Evolutionary conservation across 768 basidiomycete species (phyloP), one percentile per base, ranked within the genome.

Genomic region (Boletus subcaerulescens): DNA sequence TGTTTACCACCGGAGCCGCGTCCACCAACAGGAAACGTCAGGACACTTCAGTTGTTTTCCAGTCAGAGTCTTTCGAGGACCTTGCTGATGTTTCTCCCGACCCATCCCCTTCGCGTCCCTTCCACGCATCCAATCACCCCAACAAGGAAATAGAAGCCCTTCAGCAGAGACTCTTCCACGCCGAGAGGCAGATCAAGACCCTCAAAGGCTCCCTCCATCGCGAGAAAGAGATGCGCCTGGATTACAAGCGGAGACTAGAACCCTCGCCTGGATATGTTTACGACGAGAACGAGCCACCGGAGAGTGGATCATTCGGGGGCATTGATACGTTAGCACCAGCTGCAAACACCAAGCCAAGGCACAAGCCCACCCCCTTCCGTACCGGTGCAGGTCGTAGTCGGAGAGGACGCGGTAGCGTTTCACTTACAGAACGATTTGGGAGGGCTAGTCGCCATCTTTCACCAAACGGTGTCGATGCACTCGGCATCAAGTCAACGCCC

Each of bases 111-210:
- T 76, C 76, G 11, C 76, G 75, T 50, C 78, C 84, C 3, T 87
- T 89, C 77, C 74, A 88, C 47, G 80, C 86, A 15, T 78, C 85
- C 10, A 89, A 84, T 63, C 89, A 87, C 61, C 89, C 87, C 10
- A 84, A 75, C 67, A 88, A 86, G 65, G 91, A 93, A 69, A 83
- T 92, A 39, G 91, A 93, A 62, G 82, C 85, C 1, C 73, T 93
- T 14, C 86, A 91, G 56, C 87, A 92, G 64, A 79, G 86, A 26
- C 77, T 94, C 35, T 87, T 90, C 12, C 91, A 93, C 69, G 89
- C 93, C 5, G 91, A 94, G 68, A 77, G 92, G 56, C 91, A 92
- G 64, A 86, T 94, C 64, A 80, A 77, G 57, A 92, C 91, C 15
- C 81, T 94, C 56, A 89, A 91, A 64, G 82, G 86, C 45, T 85